Evolutionary conservation across 192 early-diverging fungal genomes (phyloP), one percentile per base, ranked within the genome.

Genomic region (Linnemannia schmuckeri): DNA sequence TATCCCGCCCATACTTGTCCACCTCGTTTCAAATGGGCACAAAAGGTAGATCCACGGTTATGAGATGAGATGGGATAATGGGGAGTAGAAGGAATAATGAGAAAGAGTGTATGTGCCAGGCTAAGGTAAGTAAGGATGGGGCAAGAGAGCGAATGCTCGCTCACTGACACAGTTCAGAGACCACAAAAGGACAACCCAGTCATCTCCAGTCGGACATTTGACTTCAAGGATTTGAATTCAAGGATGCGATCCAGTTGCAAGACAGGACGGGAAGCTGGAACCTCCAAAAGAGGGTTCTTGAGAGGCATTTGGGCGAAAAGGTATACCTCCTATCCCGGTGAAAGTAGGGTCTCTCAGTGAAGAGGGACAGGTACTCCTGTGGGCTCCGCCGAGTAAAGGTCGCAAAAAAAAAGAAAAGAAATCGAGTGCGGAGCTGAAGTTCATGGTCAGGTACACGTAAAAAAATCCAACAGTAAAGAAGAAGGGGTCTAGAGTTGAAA

Each of bases 301-400:
- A 66, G 61, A 66, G 61, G 61, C 61, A 33, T 66, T 66, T 66
- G 61, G 61, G 61, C 61, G 61, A 66, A 66, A 66, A 66, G 61
- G 61, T 27, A 37, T 61, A 66, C 55, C 7, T 57, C 55, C 22
- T 24, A 57, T 24, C 7, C 30, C 61, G 61, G 61, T 35, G 61
- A 66, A 66, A 33, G 61, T 12, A 33, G 61, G 61, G 61, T 33
- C 24, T 15, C 30, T 33, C 1, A 4, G n/a, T 33, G 3, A 4
- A 33, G 30, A 33, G 30, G 15, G 30, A 27, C 24, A 27, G 55
- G 24, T 57, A 27, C 9, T n/a, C 24, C 8, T 33, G 13, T 9
- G 4, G 27, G 30, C 61, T 66, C 61, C 61, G 15, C 61, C 30
- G 61, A 66, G 61, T 66, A 66, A 66, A 15, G 2, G 24, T 63